A percentile compares a stretch with the other conserved stretches of the same genome.
Conservation (phyloP, 164 flowering plant species). For the Magnolia sinica region DNA sequence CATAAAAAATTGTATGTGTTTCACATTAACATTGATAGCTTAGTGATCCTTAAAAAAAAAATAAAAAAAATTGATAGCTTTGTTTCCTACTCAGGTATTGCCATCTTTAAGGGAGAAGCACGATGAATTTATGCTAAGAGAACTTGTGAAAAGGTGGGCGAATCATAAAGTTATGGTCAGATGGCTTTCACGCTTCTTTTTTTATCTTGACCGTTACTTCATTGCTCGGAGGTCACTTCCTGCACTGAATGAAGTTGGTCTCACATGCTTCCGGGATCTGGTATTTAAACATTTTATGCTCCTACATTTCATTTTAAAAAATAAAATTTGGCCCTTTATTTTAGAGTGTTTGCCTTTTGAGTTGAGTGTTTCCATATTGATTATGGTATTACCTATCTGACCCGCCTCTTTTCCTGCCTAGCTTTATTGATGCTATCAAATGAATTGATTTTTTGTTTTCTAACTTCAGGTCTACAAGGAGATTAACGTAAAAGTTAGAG, state of each 20-base stretch:
- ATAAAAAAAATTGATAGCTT: neutral
- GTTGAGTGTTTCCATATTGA: neutral
- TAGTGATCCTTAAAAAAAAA: no score
- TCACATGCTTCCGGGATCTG: conserved; percentile 86
- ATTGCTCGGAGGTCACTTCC: conserved; percentile 88
- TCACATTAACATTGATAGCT: neutral
- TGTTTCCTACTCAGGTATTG: conserved; percentile 50
- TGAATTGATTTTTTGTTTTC: neutral
- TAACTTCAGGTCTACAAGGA: conserved; percentile 14
- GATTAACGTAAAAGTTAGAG: conserved; percentile 16
- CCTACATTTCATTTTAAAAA: neutral
- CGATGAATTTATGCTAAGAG: conserved; percentile 92
- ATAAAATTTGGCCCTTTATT: no score
- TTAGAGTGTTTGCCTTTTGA: neutral
- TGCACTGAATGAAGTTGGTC: conserved; percentile 85
- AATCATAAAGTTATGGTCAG: conserved; percentile 96
- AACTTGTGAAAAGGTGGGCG: conserved; percentile 90
- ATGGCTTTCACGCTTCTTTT: conserved; percentile 93
- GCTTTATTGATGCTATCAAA: neutral
- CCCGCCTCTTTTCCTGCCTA: neutral
- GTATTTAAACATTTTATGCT: conserved; percentile 27
- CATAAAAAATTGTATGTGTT: no score
- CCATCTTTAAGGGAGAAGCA: conserved; percentile 90
- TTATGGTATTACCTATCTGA: neutral
- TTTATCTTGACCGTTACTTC: conserved; percentile 85